Conservation (phyloP, 352 stramenopile species). For the Phytopythium kandeliae region DNA sequence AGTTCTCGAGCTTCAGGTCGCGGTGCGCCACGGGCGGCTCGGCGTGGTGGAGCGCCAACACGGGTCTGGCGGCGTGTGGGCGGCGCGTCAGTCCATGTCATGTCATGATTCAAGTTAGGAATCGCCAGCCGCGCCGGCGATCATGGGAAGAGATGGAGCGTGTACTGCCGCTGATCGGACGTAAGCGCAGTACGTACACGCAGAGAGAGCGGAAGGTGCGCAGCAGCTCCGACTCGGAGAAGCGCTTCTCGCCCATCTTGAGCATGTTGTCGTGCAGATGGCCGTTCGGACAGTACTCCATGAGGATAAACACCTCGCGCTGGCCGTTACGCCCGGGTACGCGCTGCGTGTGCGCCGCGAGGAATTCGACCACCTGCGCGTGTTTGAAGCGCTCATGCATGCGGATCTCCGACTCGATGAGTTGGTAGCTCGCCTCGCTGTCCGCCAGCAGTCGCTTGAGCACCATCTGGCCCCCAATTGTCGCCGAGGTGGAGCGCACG, state of each 20-base stretch:
- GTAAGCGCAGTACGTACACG: constrained; percentile 34
- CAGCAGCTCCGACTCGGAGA: constrained; percentile 62
- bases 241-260: constrained; percentile 74
- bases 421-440: constrained; percentile 52
- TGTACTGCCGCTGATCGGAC: too few relatives aligned
- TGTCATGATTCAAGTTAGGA: not conserved
- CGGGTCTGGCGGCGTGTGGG: too few relatives aligned
- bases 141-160: too few relatives aligned
- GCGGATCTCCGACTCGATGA: constrained; percentile 64
- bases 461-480: constrained; percentile 38
- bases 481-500: constrained; percentile 34
- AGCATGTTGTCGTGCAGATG: constrained; percentile 93
- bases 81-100: too few relatives aligned
- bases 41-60: constrained; percentile 58
- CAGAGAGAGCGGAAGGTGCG: constrained; percentile 66
- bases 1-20: constrained; percentile 98
- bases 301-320: constrained; percentile 92
- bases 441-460: constrained; percentile 73
- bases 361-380: constrained; percentile 62
- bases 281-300: constrained; percentile 95
- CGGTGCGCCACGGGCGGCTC: constrained; percentile 92
- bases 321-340: constrained; percentile 26
- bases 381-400: constrained; percentile 70
- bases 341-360: constrained; percentile 43
- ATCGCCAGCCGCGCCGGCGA: too few relatives aligned